Evolutionary conservation across 768 basidiomycete species (phyloP).

Genomic region (Mycena sanguinolenta): DNA sequence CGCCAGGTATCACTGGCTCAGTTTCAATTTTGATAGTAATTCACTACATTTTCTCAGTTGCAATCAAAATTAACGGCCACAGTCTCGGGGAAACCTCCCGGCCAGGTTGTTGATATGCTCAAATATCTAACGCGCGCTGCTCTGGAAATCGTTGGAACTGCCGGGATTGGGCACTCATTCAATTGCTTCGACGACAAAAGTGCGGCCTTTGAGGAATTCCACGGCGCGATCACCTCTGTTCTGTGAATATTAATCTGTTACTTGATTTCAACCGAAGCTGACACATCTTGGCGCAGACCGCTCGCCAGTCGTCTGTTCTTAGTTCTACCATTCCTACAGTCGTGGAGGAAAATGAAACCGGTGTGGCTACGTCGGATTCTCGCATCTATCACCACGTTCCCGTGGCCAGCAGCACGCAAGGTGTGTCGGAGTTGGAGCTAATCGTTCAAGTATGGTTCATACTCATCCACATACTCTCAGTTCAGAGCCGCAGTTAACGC

Average conservation of each 20-base stretch:
- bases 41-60: not conserved
- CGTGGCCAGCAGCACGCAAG: constrained; percentile 39
- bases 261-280: not conserved
- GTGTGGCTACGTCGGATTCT: constrained; percentile 41
- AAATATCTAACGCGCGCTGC: constrained; percentile 40
- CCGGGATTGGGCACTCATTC: constrained; percentile 40
- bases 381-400: constrained; percentile 35
- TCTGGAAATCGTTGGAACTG: constrained; percentile 42
- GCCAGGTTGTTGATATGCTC: constrained; percentile 35
- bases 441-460: not conserved
- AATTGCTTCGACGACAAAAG: constrained; percentile 32
- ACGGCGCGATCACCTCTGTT: constrained; percentile 31
- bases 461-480: constrained; percentile 19
- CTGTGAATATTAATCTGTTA: constrained; percentile 17
- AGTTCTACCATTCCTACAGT: constrained; percentile 42
- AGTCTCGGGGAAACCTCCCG: constrained; percentile 14
- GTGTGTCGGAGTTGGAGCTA: constrained; percentile 26
- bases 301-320: constrained; percentile 42
- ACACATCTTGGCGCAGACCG: constrained; percentile 31
- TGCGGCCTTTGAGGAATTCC: constrained; percentile 29
- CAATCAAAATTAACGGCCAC: constrained; percentile 10
- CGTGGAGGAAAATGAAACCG: constrained; percentile 41
- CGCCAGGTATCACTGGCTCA: constrained; percentile 33
- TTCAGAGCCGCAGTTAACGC: constrained; percentile 41
- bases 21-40: not conserved